Evolutionary conservation across 257 asterid species (phyloP), one percentile per base, ranked within the genome.

Genomic region (Euphrasia confusa): DNA sequence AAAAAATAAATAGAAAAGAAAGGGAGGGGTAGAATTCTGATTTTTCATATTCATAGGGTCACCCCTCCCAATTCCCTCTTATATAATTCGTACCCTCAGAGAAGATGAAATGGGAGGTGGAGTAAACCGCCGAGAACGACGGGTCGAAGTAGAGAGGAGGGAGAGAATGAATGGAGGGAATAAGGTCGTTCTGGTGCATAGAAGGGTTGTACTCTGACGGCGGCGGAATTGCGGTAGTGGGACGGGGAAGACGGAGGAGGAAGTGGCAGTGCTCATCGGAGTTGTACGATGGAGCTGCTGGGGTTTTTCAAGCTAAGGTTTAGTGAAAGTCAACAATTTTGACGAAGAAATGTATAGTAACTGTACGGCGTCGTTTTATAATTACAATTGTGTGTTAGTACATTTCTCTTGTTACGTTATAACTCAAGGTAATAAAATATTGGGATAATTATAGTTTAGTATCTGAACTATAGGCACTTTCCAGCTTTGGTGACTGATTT

Each of bases 51-150:
- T n/a, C n/a, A n/a, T n/a, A n/a, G n/a, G n/a, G n/a, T n/a, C n/a
- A n/a, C n/a, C n/a, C n/a, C n/a, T n/a, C n/a, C n/a, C n/a, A n/a
- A n/a, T n/a, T n/a, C n/a, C n/a, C n/a, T n/a, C n/a, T 21, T 21
- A 21, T 21, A 21, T 55, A 53, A 10, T 9, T 44, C 14, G 76
- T 68, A 87, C 97, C 87, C 66, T 75, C 21, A 84, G 65, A 64
- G 95, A 83, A 8, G 90, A 81, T 54, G 80, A 73, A 63, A 77
- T 37, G 67, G 70, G 80, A 17, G 87, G 57, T 48, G 75, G 67
- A 48, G 75, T 42, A 63, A 49, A 28, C 61, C 78, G 79, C 66
- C 24, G 24, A 21, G 24, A 21, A 21, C 80, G 72, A 58, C 72
- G 80, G 21, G 56, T 54, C 12, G 53, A 30, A 7, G 45, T 17